phyloP scores from a whole-genome alignment of 768 basidiomycete species.

The Leccinum disarticulatum region DNA sequence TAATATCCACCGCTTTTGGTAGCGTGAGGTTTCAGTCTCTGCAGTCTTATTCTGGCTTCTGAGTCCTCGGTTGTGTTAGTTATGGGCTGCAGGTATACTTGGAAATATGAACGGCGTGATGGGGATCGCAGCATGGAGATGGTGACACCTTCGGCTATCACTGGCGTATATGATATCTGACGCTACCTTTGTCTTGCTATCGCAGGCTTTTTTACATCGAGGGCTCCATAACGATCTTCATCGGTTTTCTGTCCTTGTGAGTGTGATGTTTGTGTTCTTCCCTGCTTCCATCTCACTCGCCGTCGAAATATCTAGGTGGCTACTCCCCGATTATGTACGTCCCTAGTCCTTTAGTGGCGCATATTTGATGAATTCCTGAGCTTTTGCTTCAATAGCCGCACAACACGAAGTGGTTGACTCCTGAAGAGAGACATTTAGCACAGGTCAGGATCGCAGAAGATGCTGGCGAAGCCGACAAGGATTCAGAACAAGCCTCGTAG shows the following conservation, averaged over 20 bases:
- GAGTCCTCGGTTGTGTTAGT: constrained; percentile 30
- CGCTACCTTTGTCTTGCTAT: neutral
- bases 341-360: neutral
- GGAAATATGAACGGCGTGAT: constrained; percentile 63
- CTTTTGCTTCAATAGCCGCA: constrained; percentile 40
- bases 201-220: constrained; percentile 72
- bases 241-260: constrained; percentile 57
- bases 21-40: constrained; percentile 39
- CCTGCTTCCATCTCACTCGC: neutral
- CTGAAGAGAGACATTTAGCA: constrained; percentile 53
- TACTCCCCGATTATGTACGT: constrained; percentile 60
- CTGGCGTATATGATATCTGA: neutral
- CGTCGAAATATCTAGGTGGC: constrained; percentile 41
- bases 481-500: constrained; percentile 56
- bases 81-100: constrained; percentile 74
- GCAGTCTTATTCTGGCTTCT: neutral
- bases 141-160: constrained; percentile 35
- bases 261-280: neutral
- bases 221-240: constrained; percentile 60
- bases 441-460: constrained; percentile 67
- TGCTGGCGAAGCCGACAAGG: constrained; percentile 64
- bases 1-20: constrained; percentile 68
- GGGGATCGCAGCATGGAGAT: constrained; percentile 72
- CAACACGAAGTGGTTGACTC: constrained; percentile 60
- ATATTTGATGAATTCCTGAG: neutral